phyloP scores from a whole-genome alignment of 169 alveolate genomes.

The Eimeria sp. region DNA sequence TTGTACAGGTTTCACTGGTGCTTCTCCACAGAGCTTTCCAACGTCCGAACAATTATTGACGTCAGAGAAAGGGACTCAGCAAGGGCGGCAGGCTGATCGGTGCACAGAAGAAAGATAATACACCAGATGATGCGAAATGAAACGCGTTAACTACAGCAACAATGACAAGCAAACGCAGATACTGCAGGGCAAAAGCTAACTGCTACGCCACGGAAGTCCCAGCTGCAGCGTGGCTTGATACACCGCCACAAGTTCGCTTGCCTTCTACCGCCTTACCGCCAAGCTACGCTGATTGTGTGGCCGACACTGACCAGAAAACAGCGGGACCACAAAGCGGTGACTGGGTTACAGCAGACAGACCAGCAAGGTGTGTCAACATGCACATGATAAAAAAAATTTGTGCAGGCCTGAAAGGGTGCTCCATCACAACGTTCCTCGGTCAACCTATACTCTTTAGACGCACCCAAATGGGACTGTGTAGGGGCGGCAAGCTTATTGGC shows the following conservation, averaged over 20 bases:
- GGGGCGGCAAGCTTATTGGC: no score
- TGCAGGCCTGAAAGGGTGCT: no score
- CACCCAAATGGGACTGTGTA: no score
- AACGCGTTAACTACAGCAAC: no score
- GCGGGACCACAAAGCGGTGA: neutral
- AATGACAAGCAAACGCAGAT: neutral
- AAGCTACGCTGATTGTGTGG: neutral
- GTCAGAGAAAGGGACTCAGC: neutral
- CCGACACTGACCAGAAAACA: neutral
- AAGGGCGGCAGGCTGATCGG: neutral
- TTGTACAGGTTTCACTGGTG: neutral
- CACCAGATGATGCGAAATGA: no score
- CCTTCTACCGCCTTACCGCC: no score
- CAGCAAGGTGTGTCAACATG: neutral
- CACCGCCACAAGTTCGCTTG: neutral
- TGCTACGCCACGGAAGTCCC: no score
- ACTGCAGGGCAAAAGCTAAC: neutral
- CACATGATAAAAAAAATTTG: neutral
- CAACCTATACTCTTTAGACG: no score
- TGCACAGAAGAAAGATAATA: neutral
- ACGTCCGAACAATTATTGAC: neutral
- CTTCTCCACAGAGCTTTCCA: neutral
- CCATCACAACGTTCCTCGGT: no score
- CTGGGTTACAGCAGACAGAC: neutral
- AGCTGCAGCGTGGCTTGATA: neutral